Evolutionary conservation across 169 alveolate species (phyloP).

Genomic region (Cytauxzoon felis): DNA sequence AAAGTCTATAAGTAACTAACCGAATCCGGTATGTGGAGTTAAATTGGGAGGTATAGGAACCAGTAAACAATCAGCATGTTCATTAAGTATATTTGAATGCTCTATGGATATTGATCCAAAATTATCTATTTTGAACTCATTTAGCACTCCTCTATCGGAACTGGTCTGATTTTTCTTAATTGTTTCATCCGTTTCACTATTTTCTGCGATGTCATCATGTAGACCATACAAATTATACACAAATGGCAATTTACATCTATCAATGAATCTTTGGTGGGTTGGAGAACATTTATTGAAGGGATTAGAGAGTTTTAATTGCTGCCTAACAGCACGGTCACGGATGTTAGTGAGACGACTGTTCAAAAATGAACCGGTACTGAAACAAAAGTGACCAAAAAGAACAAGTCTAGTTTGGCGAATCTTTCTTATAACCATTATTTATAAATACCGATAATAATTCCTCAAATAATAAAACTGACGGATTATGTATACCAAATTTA

Average conservation of each 20-base stretch:
- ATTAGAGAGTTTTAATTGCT: constrained; percentile 20
- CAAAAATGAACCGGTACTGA: constrained; percentile 48
- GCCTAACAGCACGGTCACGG: constrained; percentile 53
- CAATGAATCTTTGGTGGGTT: constrained; percentile 2
- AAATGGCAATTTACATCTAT: constrained; percentile 32
- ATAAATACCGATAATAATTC: constrained; percentile 22
- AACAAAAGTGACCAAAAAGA: not conserved
- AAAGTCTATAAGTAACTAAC: not conserved
- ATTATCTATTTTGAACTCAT: constrained; percentile 29
- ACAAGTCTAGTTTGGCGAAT: not conserved
- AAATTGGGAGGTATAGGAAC: constrained; percentile 61
- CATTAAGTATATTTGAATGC: constrained; percentile 37
- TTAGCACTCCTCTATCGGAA: constrained; percentile 15
- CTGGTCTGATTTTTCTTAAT: not conserved
- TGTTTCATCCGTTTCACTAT: not conserved
- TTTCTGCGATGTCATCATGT: not conserved
- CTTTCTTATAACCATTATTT: constrained; percentile 24
- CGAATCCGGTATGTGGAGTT: constrained; percentile 58
- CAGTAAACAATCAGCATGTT: constrained; percentile 33
- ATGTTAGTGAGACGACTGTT: constrained; percentile 37
- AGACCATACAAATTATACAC: not conserved
- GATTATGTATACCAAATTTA: constrained; percentile 26
- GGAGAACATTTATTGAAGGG: not conserved
- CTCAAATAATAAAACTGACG: constrained; percentile 9
- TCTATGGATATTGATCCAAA: constrained; percentile 56